phyloP scores from a whole-genome alignment of 352 stramenopile species.

The Phytopythium ostracodes region DNA sequence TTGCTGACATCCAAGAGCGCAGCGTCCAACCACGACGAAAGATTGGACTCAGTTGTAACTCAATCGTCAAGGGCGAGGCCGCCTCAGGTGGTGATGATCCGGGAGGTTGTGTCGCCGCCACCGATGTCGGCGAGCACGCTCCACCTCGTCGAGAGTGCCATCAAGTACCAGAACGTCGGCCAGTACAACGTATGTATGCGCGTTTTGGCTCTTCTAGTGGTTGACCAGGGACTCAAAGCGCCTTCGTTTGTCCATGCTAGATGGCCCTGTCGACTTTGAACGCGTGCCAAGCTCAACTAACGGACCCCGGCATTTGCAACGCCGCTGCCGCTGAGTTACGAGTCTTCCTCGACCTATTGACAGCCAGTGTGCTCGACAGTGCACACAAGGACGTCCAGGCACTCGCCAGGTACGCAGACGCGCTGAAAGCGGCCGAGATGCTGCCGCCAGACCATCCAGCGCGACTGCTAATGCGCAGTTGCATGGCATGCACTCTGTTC shows the following conservation, averaged over 20 bases:
- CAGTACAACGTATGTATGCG: conserved; percentile 52
- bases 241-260: conserved; percentile 15
- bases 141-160: conserved; percentile 42
- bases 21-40: neutral
- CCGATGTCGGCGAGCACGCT: conserved; percentile 30
- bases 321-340: conserved; percentile 20
- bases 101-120: conserved; percentile 48
- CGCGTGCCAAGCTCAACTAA: conserved; percentile 23
- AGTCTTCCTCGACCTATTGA: conserved; percentile 49
- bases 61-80: neutral
- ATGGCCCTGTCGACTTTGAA: conserved; percentile 56
- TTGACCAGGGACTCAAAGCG: neutral
- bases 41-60: neutral
- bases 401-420: conserved; percentile 45
- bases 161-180: conserved; percentile 63
- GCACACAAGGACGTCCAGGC: conserved; percentile 43
- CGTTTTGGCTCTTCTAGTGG: neutral
- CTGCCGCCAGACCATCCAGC: conserved; percentile 33
- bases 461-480: conserved; percentile 40
- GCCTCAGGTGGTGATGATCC: conserved; percentile 52
- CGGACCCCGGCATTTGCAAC: neutral
- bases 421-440: conserved; percentile 31
- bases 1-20: neutral
- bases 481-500: conserved; percentile 50
- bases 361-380: conserved; percentile 56